phyloP scores from a whole-genome alignment of 2,329 filamentous ascomycete species.

The Xylaria polymorpha region DNA sequence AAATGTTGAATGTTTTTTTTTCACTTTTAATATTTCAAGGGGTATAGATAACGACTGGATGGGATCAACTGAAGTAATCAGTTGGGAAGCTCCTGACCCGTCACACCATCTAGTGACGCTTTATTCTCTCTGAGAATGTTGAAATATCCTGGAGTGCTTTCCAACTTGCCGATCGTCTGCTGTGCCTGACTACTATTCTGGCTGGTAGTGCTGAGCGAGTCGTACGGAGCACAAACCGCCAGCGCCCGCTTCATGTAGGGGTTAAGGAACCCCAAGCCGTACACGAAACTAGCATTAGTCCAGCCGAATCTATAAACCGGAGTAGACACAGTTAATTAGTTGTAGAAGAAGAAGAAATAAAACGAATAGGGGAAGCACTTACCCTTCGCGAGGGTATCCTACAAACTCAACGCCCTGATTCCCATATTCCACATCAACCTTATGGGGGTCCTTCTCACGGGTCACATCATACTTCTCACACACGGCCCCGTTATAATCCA shows the following conservation, averaged over 20 bases:
- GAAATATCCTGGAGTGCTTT: too few species aligned
- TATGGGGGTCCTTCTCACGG: constrained; percentile 15
- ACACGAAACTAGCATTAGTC: constrained; percentile 27
- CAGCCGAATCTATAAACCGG: constrained; percentile 17
- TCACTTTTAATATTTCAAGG: too few species aligned
- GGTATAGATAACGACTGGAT: too few species aligned
- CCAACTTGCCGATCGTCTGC: too few species aligned
- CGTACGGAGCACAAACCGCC: constrained; percentile 18
- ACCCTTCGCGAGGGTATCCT: constrained; percentile 25
- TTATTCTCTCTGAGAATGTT: too few species aligned
- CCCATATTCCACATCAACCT: constrained; percentile 25
- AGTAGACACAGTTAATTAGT: neutral
- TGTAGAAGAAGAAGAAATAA: neutral
- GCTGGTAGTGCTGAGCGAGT: neutral
- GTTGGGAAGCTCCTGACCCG: too few species aligned
- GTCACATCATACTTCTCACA: constrained; percentile 30
- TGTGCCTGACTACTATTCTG: too few species aligned
- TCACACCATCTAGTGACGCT: too few species aligned
- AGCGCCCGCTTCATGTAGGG: constrained; percentile 13
- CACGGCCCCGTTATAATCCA: constrained; percentile 26
- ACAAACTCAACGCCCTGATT: constrained; percentile 25
- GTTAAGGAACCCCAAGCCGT: constrained; percentile 13
- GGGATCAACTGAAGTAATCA: too few species aligned
- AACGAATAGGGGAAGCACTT: neutral
- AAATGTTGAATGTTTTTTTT: too few species aligned